Evolutionary conservation across 2,329 filamentous ascomycete genomes (phyloP), one percentile per base, ranked within the genome.

Genomic region (Sclerotinia trifoliorum): DNA sequence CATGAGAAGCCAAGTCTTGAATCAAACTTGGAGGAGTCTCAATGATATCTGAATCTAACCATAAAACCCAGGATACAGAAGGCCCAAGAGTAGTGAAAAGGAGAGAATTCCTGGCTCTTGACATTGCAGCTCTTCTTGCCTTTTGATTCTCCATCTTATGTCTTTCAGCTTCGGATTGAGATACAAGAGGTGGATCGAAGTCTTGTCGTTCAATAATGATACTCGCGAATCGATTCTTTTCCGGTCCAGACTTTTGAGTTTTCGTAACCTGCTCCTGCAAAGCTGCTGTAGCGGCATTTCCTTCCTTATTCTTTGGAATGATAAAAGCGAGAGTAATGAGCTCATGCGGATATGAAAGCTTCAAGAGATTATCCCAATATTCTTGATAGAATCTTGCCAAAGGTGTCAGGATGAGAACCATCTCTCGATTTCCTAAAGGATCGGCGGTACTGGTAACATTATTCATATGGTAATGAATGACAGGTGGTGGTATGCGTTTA

Each of bases 251-350:
- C 70, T 90, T 90, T 78, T 99, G 95, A 0, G 93, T 96, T 79
- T 91, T 91, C 65, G 90, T 84, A 72, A 99, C 92, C 73, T 93
- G 90, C 68, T 90, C 89, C 80, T 99, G 94, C 66, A 99, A 83
- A 51, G 90, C 89, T 8, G 88, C 82, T 21, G 93, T 95, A 3
- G 95, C 95, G 39, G 88, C 84, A 79, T 98, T 96, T 69, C 95
- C 95, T 74, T 97, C 94, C 77, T 90, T 91, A 60, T 89, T 96
- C 81, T 96, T 96, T 65, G 95, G 95, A 39, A 97, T 89, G 77
- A 99, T 98, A 81, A 98, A 99, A 51, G 93, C 95, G 39, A 99
- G 84, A 0, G 93, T 96, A 77, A 99, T 96, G 71, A 98, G 87
- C 69, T 97, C 91, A 81, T 97, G 95, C 3, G 95, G 95, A 78